phyloP scores from a whole-genome alignment of 192 early-diverging fungal genomes.

The Gonapodya prolifera region DNA sequence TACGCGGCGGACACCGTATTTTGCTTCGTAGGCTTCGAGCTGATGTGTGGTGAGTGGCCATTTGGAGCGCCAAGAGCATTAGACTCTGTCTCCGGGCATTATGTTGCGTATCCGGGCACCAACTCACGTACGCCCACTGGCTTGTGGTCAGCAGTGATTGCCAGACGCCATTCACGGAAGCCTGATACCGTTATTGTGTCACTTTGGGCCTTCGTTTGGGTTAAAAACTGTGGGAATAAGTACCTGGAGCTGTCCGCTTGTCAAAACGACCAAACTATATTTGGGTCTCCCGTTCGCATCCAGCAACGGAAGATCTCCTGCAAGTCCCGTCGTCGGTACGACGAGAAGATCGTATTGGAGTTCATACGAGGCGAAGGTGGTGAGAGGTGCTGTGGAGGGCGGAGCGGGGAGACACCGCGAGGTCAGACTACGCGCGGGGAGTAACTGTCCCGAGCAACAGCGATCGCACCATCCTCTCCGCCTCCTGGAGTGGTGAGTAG shows the following conservation, averaged over 20 bases:
- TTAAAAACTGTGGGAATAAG: not conserved
- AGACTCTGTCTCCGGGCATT: no score
- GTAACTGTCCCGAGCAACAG: not conserved
- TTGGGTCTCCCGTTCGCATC: slow-evolving; percentile 4
- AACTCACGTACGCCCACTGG: not conserved
- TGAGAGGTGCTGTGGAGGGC: not conserved
- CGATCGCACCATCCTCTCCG: not conserved
- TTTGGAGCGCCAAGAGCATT: no score
- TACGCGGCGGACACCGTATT: not conserved
- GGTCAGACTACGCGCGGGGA: not conserved
- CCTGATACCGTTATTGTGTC: not conserved
- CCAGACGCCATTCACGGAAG: not conserved
- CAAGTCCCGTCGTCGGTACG: not conserved
- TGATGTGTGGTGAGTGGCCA: no score
- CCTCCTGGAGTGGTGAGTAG: not conserved
- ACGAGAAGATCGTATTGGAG: not conserved
- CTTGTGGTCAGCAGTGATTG: not conserved
- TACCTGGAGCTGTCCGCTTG: not conserved
- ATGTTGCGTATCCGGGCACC: no score
- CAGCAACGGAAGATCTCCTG: slow-evolving; percentile 4
- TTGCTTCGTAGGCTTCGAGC: not conserved
- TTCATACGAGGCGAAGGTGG: not conserved
- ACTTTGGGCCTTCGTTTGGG: not conserved
- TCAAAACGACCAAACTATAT: not conserved
- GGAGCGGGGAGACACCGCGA: not conserved